A percentile compares a stretch with the other conserved stretches of the same genome.
Evolutionary conservation across 495 filamentous ascomycete species (phyloP).

Genomic region (Hyaloscypha hepaticicola): DNA sequence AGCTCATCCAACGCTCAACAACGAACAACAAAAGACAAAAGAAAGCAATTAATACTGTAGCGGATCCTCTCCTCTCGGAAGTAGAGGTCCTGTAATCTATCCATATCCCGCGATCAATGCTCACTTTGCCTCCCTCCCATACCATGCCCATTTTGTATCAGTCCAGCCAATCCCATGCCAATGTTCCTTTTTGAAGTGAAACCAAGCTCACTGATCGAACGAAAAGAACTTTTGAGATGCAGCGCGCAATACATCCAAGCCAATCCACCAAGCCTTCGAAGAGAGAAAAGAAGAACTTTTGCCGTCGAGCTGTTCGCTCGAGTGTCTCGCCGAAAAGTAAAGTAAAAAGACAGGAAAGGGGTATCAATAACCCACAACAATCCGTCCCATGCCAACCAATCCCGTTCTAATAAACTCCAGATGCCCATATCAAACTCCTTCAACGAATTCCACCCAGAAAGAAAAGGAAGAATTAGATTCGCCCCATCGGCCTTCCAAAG

Average conservation of each 20-base stretch:
- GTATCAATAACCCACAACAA: not conserved
- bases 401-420: not conserved
- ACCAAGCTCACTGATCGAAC: too few relatives aligned
- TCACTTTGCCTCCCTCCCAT: not conserved
- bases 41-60: not conserved
- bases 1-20: not conserved
- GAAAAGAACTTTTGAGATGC: not conserved
- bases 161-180: not conserved
- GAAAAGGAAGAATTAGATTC: constrained; percentile 18
- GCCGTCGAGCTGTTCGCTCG: not conserved
- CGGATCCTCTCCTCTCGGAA: not conserved
- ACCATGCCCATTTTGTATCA: not conserved
- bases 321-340: not conserved
- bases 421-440: not conserved
- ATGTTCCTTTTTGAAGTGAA: not conserved
- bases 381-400: not conserved
- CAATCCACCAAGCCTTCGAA: not conserved
- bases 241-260: not conserved
- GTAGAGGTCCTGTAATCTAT: not conserved
- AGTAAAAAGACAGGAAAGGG: not conserved
- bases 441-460: not conserved
- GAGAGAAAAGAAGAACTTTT: not conserved
- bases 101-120: not conserved
- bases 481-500: constrained; percentile 32
- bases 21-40: not conserved